phyloP scores from a whole-genome alignment of 495 filamentous ascomycete genomes.

The Terfezia claveryi region DNA sequence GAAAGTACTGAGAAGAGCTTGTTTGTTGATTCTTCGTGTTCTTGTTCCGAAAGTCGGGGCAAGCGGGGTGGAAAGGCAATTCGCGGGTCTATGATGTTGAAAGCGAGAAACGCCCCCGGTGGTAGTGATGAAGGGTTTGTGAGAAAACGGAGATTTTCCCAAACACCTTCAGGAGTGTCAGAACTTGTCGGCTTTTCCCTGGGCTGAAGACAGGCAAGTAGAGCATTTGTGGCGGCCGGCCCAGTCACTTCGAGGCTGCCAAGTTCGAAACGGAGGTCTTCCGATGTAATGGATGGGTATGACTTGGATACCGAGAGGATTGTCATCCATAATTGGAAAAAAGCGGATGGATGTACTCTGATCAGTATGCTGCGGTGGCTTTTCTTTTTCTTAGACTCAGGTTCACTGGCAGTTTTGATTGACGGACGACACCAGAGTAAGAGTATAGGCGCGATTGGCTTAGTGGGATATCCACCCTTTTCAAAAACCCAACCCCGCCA shows the following conservation, averaged over 20 bases:
- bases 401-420: too few relatives aligned
- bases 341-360: constrained; percentile 70
- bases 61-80: constrained; percentile 45
- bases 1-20: constrained; percentile 31
- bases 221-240: constrained; percentile 59
- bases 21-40: constrained; percentile 27
- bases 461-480: constrained; percentile 30
- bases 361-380: constrained; percentile 39
- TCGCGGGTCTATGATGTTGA: constrained; percentile 58
- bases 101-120: constrained; percentile 44
- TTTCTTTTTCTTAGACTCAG: constrained; percentile 1
- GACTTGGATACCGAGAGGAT: constrained; percentile 46
- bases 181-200: constrained; percentile 5
- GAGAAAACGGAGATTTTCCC: constrained; percentile 42
- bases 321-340: constrained; percentile 62
- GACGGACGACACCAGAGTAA: constrained; percentile 33
- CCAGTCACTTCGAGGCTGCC: constrained; percentile 81
- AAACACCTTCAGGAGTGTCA: constrained; percentile 32
- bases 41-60: constrained; percentile 22
- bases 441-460: constrained; percentile 50
- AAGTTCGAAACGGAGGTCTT: constrained; percentile 83
- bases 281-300: constrained; percentile 43
- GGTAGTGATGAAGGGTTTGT: constrained; percentile 63
- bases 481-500: constrained; percentile 44
- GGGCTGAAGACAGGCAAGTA: constrained; percentile 50